phyloP scores from a whole-genome alignment of 2,329 filamentous ascomycete genomes.

The Neonectria hederae region DNA sequence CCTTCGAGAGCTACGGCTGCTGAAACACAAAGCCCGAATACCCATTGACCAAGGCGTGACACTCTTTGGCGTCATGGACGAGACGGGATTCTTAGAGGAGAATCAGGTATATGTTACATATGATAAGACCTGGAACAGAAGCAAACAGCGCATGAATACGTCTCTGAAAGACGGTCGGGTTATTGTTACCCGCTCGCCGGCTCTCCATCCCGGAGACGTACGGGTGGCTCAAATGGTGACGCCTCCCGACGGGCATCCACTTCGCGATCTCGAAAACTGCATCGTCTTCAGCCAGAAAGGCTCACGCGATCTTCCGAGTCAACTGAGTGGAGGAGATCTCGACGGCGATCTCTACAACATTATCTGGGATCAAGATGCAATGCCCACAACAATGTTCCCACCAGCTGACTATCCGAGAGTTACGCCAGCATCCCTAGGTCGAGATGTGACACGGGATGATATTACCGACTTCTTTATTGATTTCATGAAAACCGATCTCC shows the following conservation, averaged over 20 bases:
- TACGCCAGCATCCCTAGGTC: conserved; percentile 65
- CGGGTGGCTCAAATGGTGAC: conserved; percentile 71
- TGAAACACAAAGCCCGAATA: conserved; percentile 84
- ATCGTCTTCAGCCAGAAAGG: conserved; percentile 81
- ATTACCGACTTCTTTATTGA: conserved; percentile 85
- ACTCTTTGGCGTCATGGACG: conserved; percentile 85
- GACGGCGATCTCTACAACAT: conserved; percentile 86
- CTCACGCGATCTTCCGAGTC: conserved; percentile 77
- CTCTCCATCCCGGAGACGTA: conserved; percentile 83
- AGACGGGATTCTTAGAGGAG: conserved; percentile 73
- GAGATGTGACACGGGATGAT: conserved; percentile 68
- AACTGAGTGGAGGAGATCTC: conserved; percentile 82
- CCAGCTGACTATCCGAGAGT: conserved; percentile 77
- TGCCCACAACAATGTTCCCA: conserved; percentile 52
- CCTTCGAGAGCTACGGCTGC: conserved; percentile 73
- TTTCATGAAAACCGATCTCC: conserved; percentile 74
- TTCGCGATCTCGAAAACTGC: conserved; percentile 74
- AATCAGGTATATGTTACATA: conserved; percentile 74
- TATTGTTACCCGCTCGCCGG: conserved; percentile 80
- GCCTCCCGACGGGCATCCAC: conserved; percentile 67
- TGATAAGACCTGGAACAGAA: conserved; percentile 48
- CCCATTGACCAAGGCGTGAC: conserved; percentile 76
- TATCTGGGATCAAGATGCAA: conserved; percentile 72
- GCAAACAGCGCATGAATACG: conserved; percentile 39
- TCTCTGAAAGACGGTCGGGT: conserved; percentile 54